Base-by-base conservation (phyloP, 176 grass and related monocot species). In the Calamus simplicifolius region DNA sequence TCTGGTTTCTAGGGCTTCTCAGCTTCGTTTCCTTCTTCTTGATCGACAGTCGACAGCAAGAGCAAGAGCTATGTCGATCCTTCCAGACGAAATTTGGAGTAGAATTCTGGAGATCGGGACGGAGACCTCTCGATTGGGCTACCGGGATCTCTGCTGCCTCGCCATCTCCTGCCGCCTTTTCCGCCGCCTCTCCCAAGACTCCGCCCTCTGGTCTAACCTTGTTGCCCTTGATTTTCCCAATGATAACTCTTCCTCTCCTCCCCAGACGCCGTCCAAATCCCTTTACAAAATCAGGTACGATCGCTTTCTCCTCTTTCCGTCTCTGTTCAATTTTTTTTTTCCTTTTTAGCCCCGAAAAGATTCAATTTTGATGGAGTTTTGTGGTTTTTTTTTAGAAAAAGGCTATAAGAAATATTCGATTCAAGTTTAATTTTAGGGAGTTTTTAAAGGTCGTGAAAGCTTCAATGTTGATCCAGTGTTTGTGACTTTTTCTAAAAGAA, bases 41-140 rank as follows among this genome's bases (percentile, higher is more conserved):
- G 35, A 43, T 43, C 35, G 35, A 10, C 35, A 43, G 35, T 43
- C 35, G 35, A 10, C 10, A 3, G 8, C 10, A 12, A 10, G 35
- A 10, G 35, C 10, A 10, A 43, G 35, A 43, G 35, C 12, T 2
- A 73, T 62, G 70, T 61, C 69, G 57, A 75, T 75, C 62, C 73
- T 98, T 43, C 87, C 93, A 18, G 87, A 92, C 73, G 87, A 98
- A 72, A 62, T 91, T 57, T 97, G 92, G 92, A 51, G 70, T 70
- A 81, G 69, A 31, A 66, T 92, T 51, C 81, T 98, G 25, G 87
- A 98, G 79, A 69, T 78, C 50, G 93, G 87, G 51, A 54, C 73
- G 0, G 66, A 81, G 61, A 82, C 81, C 51, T 82, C 78, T 62
- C 29, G 62, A 28, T 57, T 98, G 62, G 81, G 78, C 16, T 92